Evolutionary conservation across 2,329 filamentous ascomycete species (phyloP), one percentile per base, ranked within the genome.

Genomic region (Aspergillus uvarum): DNA sequence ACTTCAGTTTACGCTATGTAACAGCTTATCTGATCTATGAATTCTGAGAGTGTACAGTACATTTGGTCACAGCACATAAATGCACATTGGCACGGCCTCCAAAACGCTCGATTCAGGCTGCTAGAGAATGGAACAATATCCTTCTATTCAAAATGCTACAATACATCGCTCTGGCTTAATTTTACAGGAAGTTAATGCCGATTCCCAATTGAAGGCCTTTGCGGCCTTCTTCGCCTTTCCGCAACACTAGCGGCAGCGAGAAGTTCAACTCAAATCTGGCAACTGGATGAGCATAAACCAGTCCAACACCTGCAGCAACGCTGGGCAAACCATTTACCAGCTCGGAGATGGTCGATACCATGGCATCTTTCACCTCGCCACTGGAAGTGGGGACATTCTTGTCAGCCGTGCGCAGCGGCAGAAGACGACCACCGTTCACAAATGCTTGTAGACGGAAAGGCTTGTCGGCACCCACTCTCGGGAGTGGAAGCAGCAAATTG

Each of bases 251-350:
- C 1, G 95, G 95, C 66, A 99, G 76, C 68, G 90, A 92, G 74
- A 99, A 96, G 77, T 99, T 99, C 67, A 99, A 81, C 80, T 99
- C 95, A 65, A 99, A 97, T 58, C 95, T 82, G 11, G 95, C 95
- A 21, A 94, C 89, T 0, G 93, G 93, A 71, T 98, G 94, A 3
- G 93, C 95, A 74, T 99, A 99, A 1, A 99, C 93, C 22, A 99
- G 80, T 0, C 95, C 95, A 12, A 97, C 79, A 26, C 95, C 95
- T 1, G 92, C 94, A 2, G 94, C 89, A 35, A 92, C 81, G 73
- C 91, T 97, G 0, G 95, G 95, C 29, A 92, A 76, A 4, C 91
- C 92, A 56, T 87, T 89, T 21, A 83, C 80, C 16, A 98, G 78
- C 62, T 94, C 89, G 5, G 81, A 81, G 12, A 96, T 71, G 0